Base-by-base conservation (phyloP, 257 asterid genomes). In the Coffea eugenioides region DNA sequence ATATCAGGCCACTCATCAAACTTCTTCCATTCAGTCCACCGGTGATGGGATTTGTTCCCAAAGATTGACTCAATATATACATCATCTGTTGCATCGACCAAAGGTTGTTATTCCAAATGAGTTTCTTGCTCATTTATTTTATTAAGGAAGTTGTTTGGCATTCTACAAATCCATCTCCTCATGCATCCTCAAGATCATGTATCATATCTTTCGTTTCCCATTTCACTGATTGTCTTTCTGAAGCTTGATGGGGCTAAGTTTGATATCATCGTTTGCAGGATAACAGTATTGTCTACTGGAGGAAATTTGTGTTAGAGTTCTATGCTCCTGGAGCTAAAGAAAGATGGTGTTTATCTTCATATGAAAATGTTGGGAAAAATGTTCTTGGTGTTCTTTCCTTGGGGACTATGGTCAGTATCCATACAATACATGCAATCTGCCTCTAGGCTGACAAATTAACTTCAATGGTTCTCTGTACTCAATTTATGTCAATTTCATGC, bases 301-400 rank as follows among this genome's bases (percentile, higher is more conserved):
- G 80, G 84, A 88, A 82, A 56, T 88, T 92, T 85, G 90, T 90
- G 31, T 80, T 88, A 0, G 91, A 86, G 79, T 92, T 87, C 75
- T 92, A 85, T 80, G 97, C 89, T 56, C 88, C 87, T 25, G 74
- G 84, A 75, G 84, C 93, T 49, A 85, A 81, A 84, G 90, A 84
- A 80, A 87, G 87, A 75, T 90, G 97, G 97, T 91, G 97, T 83
- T 88, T 89, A 66, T 90, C 91, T 76, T 82, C 52, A 21, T 90
- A 90, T 74, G 78, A 71, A 81, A 80, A 86, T 81, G 78, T 85
- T 64, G 86, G 85, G 78, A 78, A 74, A 71, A 86, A 83, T 12
- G 59, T 87, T 25, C 65, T 79, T 51, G 85, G 88, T 79, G 85
- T 80, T 69, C 87, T 87, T 85, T 71, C 80, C 74, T 82, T 84